Conservation (phyloP, 2,329 filamentous ascomycete species). For the Madurella mycetomatis region DNA sequence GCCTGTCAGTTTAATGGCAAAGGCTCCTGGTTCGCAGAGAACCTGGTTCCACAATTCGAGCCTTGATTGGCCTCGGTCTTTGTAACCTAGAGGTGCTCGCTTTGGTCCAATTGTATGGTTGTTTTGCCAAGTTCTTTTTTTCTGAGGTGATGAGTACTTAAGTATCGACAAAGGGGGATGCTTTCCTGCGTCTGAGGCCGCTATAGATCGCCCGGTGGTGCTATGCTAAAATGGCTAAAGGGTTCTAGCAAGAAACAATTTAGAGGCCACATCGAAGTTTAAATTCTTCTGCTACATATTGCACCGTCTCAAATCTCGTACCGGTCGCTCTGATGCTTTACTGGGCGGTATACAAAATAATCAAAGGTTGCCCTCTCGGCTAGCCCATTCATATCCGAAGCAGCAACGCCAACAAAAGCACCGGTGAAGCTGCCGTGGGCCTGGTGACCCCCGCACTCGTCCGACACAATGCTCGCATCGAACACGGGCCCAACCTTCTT, state of each 20-base stretch:
- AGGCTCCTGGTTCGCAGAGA: no score
- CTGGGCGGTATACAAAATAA: constrained; percentile 48
- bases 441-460: constrained; percentile 60
- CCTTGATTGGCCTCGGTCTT: no score
- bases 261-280: not conserved
- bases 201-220: no score
- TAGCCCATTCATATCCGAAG: constrained; percentile 52
- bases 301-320: constrained; percentile 38
- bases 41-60: no score
- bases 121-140: no score
- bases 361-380: constrained; percentile 46
- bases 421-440: constrained; percentile 61
- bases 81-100: no score
- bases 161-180: no score
- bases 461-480: constrained; percentile 56
- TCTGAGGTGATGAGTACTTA: no score
- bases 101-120: no score
- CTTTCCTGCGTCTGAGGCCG: no score
- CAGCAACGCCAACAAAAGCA: constrained; percentile 54
- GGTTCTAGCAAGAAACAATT: not conserved
- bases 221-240: no score
- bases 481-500: constrained; percentile 50
- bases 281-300: not conserved
- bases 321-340: constrained; percentile 43
- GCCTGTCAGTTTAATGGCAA: no score